Base-by-base conservation (phyloP, 2,329 filamentous ascomycete species). In the Harringtonia lauricola region DNA sequence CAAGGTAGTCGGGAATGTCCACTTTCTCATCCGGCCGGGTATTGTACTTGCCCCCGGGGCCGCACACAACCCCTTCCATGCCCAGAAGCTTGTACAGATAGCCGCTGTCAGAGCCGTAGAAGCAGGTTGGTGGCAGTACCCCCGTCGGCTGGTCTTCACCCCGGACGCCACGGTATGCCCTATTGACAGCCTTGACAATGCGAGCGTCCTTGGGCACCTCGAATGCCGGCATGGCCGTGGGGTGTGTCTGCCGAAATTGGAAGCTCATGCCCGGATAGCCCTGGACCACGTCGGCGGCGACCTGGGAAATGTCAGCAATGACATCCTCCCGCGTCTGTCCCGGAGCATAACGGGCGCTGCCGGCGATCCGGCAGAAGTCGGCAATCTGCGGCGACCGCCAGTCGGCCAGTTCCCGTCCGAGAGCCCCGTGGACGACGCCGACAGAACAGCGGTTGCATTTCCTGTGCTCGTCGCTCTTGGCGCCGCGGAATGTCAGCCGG, bases 151-250 rank as follows among this genome's bases (percentile, higher is more conserved):
- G 53, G 9, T 42, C 40, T 33, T 46, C 19, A 4, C 44, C 41
- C 13, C 54, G 47, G 17, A 55, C 44, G 13, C 44, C 31, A 15
- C 19, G 17, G 31, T 56, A 56, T 2, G 52, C 54, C 29, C 44
- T 24, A 34, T 56, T 56, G 19, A 56, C 46, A 1, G 52, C 48
- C 28, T 41, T 33, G 26, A 56, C 54, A 4, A 56, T 18, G 3
- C 8, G 31, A 2, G 53, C 47, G 15, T 52, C 42, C 6, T 22
- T 44, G 14, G 48, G 43, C 12, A 47, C 46, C 43, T 55, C 52
- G 36, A 56, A 55, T 10, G 54, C 52, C 10, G 53, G 52, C 54
- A 56, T 55, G 9, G n/a, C n/a, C n/a, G 54, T 55, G 12, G 52
- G 51, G 30, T 52, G 54, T 28, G 47, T 47, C n/a, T n/a, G n/a